Evolutionary conservation across 805 yeast genomes (phyloP).

Genomic region (Candida nitratophila): DNA sequence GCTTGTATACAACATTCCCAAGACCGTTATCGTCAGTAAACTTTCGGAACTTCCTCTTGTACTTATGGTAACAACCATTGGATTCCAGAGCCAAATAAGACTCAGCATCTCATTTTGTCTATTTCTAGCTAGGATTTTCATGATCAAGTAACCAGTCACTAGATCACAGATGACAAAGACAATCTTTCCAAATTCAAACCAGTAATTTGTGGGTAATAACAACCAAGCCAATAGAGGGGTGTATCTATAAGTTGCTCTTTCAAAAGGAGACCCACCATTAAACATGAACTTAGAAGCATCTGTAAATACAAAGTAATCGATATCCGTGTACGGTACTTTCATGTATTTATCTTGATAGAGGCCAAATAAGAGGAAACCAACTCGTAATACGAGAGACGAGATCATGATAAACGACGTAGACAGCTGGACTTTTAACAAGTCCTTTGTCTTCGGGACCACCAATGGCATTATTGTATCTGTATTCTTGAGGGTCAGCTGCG

Average conservation of each 20-base stretch:
- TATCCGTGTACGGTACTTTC: conserved; percentile 85
- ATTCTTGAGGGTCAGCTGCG: too few relatives aligned
- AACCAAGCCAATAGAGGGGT: conserved; percentile 89
- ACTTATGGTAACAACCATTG: conserved; percentile 89
- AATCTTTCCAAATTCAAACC: conserved; percentile 70
- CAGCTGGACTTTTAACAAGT: conserved; percentile 2
- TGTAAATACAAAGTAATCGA: conserved; percentile 88
- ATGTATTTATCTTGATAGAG: conserved; percentile 76
- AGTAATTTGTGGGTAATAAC: conserved; percentile 57
- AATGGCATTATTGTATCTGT: conserved; percentile 7
- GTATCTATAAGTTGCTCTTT: conserved; percentile 84
- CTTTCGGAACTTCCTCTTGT: conserved; percentile 95
- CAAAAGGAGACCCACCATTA: conserved; percentile 59
- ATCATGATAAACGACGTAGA: conserved; percentile 10
- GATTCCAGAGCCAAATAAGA: conserved; percentile 78
- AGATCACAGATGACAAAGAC: conserved; percentile 74
- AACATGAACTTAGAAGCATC: conserved; percentile 79
- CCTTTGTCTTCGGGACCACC: conserved; percentile 1
- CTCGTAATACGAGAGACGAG: conserved; percentile 32
- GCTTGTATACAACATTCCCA: conserved; percentile 48
- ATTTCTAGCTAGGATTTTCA: conserved; percentile 26
- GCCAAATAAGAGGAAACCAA: conserved; percentile 70
- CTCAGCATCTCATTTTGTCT: conserved; percentile 13
- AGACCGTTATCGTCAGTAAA: conserved; percentile 68
- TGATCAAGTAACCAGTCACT: conserved; percentile 63